Evolutionary conservation across 805 yeast genomes (phyloP).

Genomic region (Vanderwaltozyma polyspora): DNA sequence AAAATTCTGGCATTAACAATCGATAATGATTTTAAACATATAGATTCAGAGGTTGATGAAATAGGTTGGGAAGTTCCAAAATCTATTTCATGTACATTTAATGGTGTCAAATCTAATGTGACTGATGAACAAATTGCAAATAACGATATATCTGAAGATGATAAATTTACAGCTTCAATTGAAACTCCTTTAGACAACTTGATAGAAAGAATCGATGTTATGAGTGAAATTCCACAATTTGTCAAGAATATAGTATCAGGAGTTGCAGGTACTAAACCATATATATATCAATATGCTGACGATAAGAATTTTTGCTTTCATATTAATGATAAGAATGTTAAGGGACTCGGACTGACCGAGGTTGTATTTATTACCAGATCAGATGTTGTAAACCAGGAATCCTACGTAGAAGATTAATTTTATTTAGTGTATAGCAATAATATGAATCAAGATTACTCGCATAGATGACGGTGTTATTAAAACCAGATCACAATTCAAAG

Average conservation of each 20-base stretch:
- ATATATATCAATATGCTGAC: constrained; percentile 82
- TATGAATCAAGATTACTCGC: too few species aligned
- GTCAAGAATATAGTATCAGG: constrained; percentile 89
- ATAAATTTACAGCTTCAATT: constrained; percentile 37
- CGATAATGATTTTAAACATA: constrained; percentile 53
- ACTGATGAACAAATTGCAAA: constrained; percentile 33
- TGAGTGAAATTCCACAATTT: constrained; percentile 92
- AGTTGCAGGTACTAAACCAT: constrained; percentile 94
- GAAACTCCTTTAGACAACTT: constrained; percentile 49
- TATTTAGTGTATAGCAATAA: too few species aligned
- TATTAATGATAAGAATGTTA: constrained; percentile 10
- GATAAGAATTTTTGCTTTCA: constrained; percentile 24
- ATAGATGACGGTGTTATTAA: too few species aligned
- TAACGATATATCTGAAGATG: constrained; percentile 17
- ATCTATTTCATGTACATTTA: constrained; percentile 46
- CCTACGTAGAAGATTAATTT: constrained; percentile 4
- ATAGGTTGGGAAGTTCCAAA: constrained; percentile 90
- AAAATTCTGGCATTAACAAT: constrained; percentile 56
- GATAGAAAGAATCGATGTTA: constrained; percentile 90
- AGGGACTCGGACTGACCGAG: constrained; percentile 26
- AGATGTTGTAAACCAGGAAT: constrained; percentile 17
- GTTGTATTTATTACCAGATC: constrained; percentile 27
- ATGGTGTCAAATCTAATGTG: constrained; percentile 37
- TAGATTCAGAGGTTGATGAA: constrained; percentile 47
- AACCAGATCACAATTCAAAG: too few species aligned